These are phyloP conservation scores for Agaricus subrufescens DNA, from an alignment of 768 basidiomycete species.

Conservation along the genomic window DNA sequence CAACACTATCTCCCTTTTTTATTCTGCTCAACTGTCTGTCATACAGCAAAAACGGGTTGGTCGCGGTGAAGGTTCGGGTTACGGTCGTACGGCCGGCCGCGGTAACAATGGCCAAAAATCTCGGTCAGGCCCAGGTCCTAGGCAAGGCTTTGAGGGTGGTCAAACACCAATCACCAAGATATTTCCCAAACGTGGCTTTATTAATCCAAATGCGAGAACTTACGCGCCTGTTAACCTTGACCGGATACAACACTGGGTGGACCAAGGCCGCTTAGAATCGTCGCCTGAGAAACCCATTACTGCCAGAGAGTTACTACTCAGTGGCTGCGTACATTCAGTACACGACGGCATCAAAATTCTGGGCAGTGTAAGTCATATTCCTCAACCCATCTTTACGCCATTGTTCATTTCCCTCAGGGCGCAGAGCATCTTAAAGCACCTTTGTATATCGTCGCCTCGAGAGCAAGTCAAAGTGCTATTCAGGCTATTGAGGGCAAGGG, in stretches of 20 bases:
- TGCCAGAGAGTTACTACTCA: slow-evolving; percentile 76
- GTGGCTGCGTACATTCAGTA: slow-evolving; percentile 83
- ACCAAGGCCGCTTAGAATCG: slow-evolving; percentile 74
- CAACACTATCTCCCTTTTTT: not conserved
- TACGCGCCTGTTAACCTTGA: slow-evolving; percentile 86
- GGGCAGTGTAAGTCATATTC: slow-evolving; percentile 55
- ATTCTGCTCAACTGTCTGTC: slow-evolving; percentile 4
- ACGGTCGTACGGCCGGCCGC: slow-evolving; percentile 88
- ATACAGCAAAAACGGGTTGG: slow-evolving; percentile 89
- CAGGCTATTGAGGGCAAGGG: slow-evolving; percentile 76
- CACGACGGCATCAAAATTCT: slow-evolving; percentile 92
- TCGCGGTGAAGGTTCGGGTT: slow-evolving; percentile 86
- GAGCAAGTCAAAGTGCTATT: slow-evolving; percentile 85
- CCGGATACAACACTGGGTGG: slow-evolving; percentile 87
- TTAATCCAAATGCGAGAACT: slow-evolving; percentile 68
- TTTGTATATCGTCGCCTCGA: slow-evolving; percentile 77
- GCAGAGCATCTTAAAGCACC: slow-evolving; percentile 59
- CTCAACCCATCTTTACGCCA: slow-evolving; percentile 14
- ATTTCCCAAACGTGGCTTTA: slow-evolving; percentile 93
- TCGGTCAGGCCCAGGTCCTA: slow-evolving; percentile 81
- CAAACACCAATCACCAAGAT: slow-evolving; percentile 89
- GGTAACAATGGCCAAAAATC: slow-evolving; percentile 97
- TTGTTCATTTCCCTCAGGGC: slow-evolving; percentile 40
- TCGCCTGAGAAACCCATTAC: slow-evolving; percentile 83
- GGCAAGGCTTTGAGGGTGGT: slow-evolving; percentile 90